Evolutionary conservation across 192 early-diverging fungal genomes (phyloP), one percentile per base, ranked within the genome.

Genomic region (Geranomyces michiganensis): DNA sequence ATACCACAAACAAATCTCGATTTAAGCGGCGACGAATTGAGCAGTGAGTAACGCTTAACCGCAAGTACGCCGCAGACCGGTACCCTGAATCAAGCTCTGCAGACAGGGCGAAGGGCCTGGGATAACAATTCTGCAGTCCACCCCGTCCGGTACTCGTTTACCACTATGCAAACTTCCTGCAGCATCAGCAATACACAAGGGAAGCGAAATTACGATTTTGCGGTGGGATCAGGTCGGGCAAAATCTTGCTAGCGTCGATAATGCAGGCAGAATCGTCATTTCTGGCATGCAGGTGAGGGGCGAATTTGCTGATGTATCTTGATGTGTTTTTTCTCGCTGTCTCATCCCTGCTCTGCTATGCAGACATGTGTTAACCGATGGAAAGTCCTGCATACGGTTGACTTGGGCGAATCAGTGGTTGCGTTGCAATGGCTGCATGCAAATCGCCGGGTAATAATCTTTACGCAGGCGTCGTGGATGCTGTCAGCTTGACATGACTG

Each of bases 191-290:
- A 1, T 29, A 13, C 62, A 64, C 21, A 31, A n/a, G 62, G 44
- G 62, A 17, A 64, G 62, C 43, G 5, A 64, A 3, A 45, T 64
- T 36, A 22, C 27, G 2, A 33, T 45, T 13, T 6, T 64, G n/a
- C 15, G 43, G 27, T 64, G 62, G 62, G 62, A 64, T 22, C 62
- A 41, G n/a, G 15, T 17, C 12, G 62, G 62, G 8, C 41, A 45
- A 45, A 19, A 24, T 21, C 62, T 64, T 3, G 62, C 62, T 15
- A 64, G 62, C 44, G 27, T 64, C 21, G 62, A 64, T 46, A 9
- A 46, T 19, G 27, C 15, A 4, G 62, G 62, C n/a, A 15, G 62
- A 45, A 45, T 64, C 17, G 62, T 64, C 33, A 22, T 64, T 1
- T 64, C 21, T 14, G 21, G 41, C 9, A 64, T 64, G 62, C 33